Base-by-base conservation (phyloP, 1,284 basidiomycete species). In the Phenoliferia sp. region DNA sequence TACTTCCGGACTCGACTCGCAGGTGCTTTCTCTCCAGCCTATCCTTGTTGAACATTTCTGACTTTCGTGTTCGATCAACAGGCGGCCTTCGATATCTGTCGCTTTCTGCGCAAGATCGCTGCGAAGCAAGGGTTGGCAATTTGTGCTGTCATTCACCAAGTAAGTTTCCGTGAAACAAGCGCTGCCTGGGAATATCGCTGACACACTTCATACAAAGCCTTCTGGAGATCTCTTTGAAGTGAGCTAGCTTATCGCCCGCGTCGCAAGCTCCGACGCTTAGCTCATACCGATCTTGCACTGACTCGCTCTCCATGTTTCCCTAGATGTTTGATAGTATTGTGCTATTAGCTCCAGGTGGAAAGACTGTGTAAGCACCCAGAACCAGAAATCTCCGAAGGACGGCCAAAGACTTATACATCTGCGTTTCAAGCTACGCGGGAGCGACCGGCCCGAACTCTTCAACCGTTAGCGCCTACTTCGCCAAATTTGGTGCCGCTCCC, bases 381-480 rank as follows among this genome's bases (percentile, higher is more conserved):
- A n/a, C n/a, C n/a, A n/a, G n/a, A n/a, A n/a, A n/a, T n/a, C n/a
- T n/a, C n/a, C n/a, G n/a, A n/a, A n/a, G n/a, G n/a, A n/a, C n/a
- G n/a, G n/a, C n/a, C n/a, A n/a, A n/a, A n/a, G n/a, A n/a, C n/a
- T n/a, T n/a, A n/a, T n/a, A n/a, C n/a, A n/a, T n/a, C n/a, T n/a
- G n/a, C n/a, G n/a, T n/a, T n/a, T n/a, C n/a, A n/a, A n/a, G n/a
- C n/a, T n/a, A 75, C 67, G 66, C 67, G 9, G 72, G 71, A 26
- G 56, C 63, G 22, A 71, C 69, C 26, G 72, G 71, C 26, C 44
- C 78, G 39, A 83, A 85, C 73, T 81, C 82, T 2, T 72, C 78
- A 28, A 78, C 81, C 19, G 76, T 85, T n/a, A 79, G 82, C 61
- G 79, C 80, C 22, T 86, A 86, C 78, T 83, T 86, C 69, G 82